Conservation (phyloP, 495 filamentous ascomycete genomes). For the Aspergillus wentii region DNA sequence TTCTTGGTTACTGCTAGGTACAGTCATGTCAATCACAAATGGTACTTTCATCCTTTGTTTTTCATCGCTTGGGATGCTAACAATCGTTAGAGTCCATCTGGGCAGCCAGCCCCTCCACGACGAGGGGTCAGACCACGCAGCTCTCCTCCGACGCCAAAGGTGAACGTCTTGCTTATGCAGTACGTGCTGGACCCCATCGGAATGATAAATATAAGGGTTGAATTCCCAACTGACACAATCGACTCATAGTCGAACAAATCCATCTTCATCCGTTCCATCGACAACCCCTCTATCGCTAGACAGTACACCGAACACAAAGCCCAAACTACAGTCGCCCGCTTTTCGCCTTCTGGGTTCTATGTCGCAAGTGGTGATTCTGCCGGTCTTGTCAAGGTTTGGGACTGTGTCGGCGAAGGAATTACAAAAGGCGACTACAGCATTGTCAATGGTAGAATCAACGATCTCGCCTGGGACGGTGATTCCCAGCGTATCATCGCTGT, state of each 20-base stretch:
- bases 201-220: not conserved
- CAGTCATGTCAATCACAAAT: constrained; percentile 42
- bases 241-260: constrained; percentile 85
- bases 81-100: constrained; percentile 72
- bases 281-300: constrained; percentile 72
- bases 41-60: constrained; percentile 18
- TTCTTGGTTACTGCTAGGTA: constrained; percentile 5
- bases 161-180: constrained; percentile 88
- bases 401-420: constrained; percentile 53
- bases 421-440: constrained; percentile 85
- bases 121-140: constrained; percentile 82
- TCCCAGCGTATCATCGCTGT: constrained; percentile 94
- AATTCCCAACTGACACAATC: constrained; percentile 8
- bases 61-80: too few relatives aligned
- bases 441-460: constrained; percentile 91
- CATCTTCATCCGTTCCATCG: constrained; percentile 88
- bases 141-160: constrained; percentile 88
- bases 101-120: constrained; percentile 75
- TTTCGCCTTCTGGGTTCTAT: constrained; percentile 92
- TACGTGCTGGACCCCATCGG: constrained; percentile 37
- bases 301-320: constrained; percentile 91
- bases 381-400: constrained; percentile 86
- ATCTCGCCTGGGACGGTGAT: constrained; percentile 96
- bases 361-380: constrained; percentile 88
- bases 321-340: constrained; percentile 85